Conservation (phyloP, 179 eudicot genomes). For the Nepenthes alata region DNA sequence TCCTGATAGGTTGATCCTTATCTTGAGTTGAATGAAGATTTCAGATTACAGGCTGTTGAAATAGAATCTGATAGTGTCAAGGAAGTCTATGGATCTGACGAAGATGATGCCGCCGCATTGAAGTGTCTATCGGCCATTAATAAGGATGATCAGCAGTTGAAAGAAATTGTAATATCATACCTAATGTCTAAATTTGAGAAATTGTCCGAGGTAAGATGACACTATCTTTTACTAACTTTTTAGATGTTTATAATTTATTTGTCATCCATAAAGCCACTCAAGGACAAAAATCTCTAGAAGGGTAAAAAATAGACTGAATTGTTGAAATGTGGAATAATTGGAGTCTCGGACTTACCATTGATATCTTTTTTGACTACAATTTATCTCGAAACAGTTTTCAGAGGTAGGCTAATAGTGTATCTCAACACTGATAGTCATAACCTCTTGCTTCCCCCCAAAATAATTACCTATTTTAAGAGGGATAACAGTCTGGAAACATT, state of each 20-base stretch:
- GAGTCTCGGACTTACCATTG: too few species aligned
- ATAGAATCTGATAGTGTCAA: conserved; percentile 12
- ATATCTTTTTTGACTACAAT: too few species aligned
- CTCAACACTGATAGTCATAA: too few species aligned
- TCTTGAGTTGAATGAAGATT: conserved; percentile 56
- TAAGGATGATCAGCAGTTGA: conserved; percentile 43
- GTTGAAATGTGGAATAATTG: too few species aligned
- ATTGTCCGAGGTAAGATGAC: conserved; percentile 55
- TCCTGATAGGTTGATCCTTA: conserved; percentile 68
- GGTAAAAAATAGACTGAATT: too few species aligned
- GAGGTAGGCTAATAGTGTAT: too few species aligned
- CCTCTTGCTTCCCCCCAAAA: too few species aligned
- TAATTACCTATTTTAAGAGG: too few species aligned
- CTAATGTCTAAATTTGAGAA: conserved; percentile 36
- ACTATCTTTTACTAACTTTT: background rate
- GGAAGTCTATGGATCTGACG: conserved; percentile 42
- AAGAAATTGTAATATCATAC: conserved; percentile 43
- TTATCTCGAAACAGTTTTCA: too few species aligned
- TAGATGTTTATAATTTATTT: conserved; percentile 4
- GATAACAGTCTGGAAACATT: too few species aligned
- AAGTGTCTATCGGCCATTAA: conserved; percentile 36
- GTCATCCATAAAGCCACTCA: background rate
- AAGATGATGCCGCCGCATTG: conserved; percentile 59
- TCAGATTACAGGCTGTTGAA: conserved; percentile 41
- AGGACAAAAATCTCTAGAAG: too few species aligned